These are phyloP conservation scores for Acacia crassicarpa DNA, from an alignment of 306 rosid species.

Conservation along the genomic window DNA sequence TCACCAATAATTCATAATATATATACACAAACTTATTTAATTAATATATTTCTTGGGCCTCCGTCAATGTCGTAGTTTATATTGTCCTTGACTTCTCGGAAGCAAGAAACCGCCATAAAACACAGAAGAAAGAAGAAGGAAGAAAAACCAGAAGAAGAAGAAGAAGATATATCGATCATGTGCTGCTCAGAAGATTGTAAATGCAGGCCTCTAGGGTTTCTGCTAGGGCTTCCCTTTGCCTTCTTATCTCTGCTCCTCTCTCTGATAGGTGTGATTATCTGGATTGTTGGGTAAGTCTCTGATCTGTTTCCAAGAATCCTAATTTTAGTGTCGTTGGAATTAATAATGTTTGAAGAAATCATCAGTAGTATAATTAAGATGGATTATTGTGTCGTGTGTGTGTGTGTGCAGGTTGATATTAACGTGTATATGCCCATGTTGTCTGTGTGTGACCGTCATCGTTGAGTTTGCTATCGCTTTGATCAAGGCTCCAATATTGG, in stretches of 20 bases:
- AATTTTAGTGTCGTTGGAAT: not conserved
- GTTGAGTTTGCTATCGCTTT: constrained; percentile 73
- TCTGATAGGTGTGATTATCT: constrained; percentile 56
- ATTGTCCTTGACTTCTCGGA: constrained; percentile 18
- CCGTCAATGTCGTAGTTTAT: constrained; percentile 28
- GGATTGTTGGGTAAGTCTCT: constrained; percentile 68
- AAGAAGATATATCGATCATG: constrained; percentile 41
- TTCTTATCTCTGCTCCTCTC: constrained; percentile 66
- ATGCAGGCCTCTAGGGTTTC: constrained; percentile 76
- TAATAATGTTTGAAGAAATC: too few relatives aligned
- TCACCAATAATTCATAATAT: not conserved
- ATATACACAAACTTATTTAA: not conserved
- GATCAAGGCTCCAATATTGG: constrained; percentile 68
- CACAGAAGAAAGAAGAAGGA: not conserved
- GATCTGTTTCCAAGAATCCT: not conserved
- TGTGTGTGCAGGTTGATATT: constrained; percentile 50
- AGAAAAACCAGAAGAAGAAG: not conserved
- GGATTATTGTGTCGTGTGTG: not conserved
- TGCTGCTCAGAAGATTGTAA: constrained; percentile 62
- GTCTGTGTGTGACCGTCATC: constrained; percentile 74
- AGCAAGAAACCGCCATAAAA: constrained; percentile 4
- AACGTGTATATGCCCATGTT: constrained; percentile 86
- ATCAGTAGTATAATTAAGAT: not conserved
- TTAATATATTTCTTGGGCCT: constrained; percentile 17
- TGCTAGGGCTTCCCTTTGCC: constrained; percentile 76